A percentile compares a stretch with the other conserved stretches of the same genome.
Evolutionary conservation across 2,329 filamentous ascomycete genomes (phyloP).

Genomic region (Tolypocladium nubicola): DNA sequence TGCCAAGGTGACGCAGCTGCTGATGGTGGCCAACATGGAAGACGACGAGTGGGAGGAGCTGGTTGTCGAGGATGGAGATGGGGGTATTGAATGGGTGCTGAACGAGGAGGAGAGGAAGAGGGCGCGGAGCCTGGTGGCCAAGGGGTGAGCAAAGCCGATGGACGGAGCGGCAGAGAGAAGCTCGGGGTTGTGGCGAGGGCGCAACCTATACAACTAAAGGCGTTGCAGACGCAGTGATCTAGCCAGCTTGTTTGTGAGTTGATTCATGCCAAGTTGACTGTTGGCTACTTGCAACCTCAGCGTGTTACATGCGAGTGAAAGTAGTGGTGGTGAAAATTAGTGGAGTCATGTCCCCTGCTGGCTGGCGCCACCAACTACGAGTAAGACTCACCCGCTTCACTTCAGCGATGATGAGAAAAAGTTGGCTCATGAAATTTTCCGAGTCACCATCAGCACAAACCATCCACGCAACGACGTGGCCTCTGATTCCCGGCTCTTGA

Average conservation of each 20-base stretch:
- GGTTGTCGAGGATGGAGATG: conserved; percentile 37
- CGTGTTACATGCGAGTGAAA: too few species aligned
- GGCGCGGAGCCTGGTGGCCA: conserved; percentile 56
- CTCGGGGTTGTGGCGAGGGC: neutral
- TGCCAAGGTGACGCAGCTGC: conserved; percentile 65
- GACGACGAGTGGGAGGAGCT: conserved; percentile 90
- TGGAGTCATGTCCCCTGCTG: neutral
- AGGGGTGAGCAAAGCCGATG: conserved; percentile 8
- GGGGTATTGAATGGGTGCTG: conserved; percentile 61
- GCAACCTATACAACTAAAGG: neutral
- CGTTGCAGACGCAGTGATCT: too few species aligned
- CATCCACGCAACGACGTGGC: neutral
- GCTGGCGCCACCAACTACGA: neutral
- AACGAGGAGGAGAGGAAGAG: conserved; percentile 62
- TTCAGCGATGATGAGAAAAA: neutral
- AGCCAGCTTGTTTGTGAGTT: neutral
- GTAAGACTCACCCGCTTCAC: neutral
- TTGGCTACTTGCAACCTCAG: too few species aligned
- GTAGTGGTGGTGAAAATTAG: neutral
- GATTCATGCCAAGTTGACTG: neutral
- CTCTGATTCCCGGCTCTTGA: neutral
- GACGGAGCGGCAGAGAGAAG: neutral
- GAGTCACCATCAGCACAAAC: neutral
- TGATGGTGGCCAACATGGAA: conserved; percentile 87
- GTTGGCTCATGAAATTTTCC: neutral